Conservation (phyloP, 2,329 filamentous ascomycete genomes). For the Thielaviopsis punctulata region DNA sequence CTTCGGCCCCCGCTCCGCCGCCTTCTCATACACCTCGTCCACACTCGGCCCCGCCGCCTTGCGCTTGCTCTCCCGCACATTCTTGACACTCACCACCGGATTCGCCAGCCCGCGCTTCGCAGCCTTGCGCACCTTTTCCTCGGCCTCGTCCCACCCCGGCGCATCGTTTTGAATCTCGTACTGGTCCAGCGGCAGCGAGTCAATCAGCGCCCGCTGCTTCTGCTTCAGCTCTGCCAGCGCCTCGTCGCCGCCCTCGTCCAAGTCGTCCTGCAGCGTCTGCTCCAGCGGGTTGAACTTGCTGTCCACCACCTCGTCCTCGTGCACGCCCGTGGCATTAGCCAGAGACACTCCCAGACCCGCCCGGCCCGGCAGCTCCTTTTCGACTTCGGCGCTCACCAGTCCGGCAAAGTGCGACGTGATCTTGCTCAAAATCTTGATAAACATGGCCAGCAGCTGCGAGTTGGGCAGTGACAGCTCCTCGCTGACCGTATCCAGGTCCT, state of each 20-base stretch:
- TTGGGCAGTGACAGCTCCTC: conserved; percentile 58
- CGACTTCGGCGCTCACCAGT: conserved; percentile 58
- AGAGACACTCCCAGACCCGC: conserved; percentile 40
- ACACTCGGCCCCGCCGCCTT: conserved; percentile 45
- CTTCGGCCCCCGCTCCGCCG: conserved; percentile 31
- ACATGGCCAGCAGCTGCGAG: conserved; percentile 83
- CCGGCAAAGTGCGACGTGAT: conserved; percentile 60
- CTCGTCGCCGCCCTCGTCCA: conserved; percentile 69
- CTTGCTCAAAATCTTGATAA: conserved; percentile 89
- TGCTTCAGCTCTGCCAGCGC: conserved; percentile 52
- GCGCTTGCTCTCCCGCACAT: conserved; percentile 41
- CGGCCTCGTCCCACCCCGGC: conserved; percentile 49
- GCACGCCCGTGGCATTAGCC: conserved; percentile 43
- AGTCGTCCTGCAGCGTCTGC: conserved; percentile 58
- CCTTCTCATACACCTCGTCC: conserved; percentile 39
- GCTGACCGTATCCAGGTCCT: conserved; percentile 65
- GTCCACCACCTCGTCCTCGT: conserved; percentile 51
- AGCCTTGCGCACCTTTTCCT: conserved; percentile 53
- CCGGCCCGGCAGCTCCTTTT: conserved; percentile 43
- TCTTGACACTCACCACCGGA: conserved; percentile 68
- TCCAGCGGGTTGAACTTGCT: conserved; percentile 54
- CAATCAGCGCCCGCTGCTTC: conserved; percentile 76
- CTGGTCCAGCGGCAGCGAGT: conserved; percentile 74
- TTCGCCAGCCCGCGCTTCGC: conserved; percentile 40
- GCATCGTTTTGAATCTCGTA: conserved; percentile 48